Percentiles rank a stretch among this genome's conserved stretches.
phyloP scores from a whole-genome alignment of 805 yeast genomes.

The Gaillardinia entomophila region DNA sequence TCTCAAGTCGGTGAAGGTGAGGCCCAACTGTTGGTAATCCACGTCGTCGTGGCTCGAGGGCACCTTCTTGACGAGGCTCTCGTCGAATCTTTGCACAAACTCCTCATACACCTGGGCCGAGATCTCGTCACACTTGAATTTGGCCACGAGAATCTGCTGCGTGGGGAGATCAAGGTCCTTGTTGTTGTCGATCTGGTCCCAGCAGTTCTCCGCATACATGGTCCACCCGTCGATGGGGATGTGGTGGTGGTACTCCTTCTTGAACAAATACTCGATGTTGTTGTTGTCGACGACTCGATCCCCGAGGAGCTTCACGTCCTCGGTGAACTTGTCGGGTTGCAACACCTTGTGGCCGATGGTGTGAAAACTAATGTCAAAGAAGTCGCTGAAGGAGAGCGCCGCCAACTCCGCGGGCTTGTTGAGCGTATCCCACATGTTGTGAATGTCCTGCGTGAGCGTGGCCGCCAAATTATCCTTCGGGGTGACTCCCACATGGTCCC shows the following conservation, averaged over 20 bases:
- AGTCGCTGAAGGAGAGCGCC: constrained; percentile 57
- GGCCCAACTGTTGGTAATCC: constrained; percentile 44
- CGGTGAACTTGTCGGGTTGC: constrained; percentile 63
- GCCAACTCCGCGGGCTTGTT: constrained; percentile 65
- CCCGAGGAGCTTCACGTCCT: constrained; percentile 59
- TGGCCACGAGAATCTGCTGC: constrained; percentile 90
- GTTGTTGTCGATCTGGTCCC: constrained; percentile 91
- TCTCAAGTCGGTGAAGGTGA: constrained; percentile 38
- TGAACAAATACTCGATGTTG: constrained; percentile 44
- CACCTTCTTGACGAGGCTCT: constrained; percentile 5
- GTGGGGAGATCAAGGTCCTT: constrained; percentile 95
- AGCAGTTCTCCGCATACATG: constrained; percentile 79
- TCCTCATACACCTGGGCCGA: constrained; percentile 34
- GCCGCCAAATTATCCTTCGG: constrained; percentile 66
- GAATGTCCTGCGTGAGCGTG: constrained; percentile 67
- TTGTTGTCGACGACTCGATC: constrained; percentile 43
- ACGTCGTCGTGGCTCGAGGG: constrained; percentile 12
- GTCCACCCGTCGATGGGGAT: constrained; percentile 97
- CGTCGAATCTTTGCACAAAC: constrained; percentile 16
- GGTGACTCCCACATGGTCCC: constrained; percentile 88
- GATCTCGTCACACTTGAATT: constrained; percentile 92
- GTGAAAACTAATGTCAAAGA: constrained; percentile 78
- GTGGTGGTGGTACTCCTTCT: constrained; percentile 68
- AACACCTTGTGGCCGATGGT: constrained; percentile 82
- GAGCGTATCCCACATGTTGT: constrained; percentile 71